Evolutionary conservation across 352 stramenopile species (phyloP).

Genomic region (Globisporangium emineosum): DNA sequence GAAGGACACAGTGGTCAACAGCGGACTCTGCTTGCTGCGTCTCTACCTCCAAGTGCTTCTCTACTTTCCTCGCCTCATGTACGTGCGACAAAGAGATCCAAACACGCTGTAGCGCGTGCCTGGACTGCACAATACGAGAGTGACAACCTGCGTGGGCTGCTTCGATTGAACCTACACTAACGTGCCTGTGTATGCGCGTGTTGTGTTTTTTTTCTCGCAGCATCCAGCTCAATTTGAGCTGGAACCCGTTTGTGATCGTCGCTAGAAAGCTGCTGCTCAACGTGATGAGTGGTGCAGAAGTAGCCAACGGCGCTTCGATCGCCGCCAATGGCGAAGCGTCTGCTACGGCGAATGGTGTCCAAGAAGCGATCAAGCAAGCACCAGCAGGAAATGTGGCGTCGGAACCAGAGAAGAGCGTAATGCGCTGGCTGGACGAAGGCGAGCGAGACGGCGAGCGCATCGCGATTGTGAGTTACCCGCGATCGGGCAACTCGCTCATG

Average conservation of each 20-base stretch:
- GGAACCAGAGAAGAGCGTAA: conserved; percentile 8
- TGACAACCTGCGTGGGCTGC: background rate
- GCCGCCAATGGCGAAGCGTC: background rate
- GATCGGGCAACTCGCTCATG: conserved; percentile 97
- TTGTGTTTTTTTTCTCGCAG: conserved; percentile 4
- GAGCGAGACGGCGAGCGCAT: conserved; percentile 72
- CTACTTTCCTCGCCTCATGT: conserved; percentile 69
- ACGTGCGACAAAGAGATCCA: conserved; percentile 16
- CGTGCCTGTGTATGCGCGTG: background rate
- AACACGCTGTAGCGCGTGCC: background rate
- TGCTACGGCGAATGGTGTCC: background rate
- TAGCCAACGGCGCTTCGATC: background rate
- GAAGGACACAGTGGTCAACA: conserved; percentile 26
- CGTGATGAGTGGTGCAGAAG: conserved; percentile 18
- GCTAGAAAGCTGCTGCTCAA: conserved; percentile 32
- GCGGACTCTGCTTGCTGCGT: conserved; percentile 48
- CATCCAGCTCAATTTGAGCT: conserved; percentile 61
- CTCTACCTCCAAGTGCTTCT: conserved; percentile 61
- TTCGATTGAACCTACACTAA: background rate
- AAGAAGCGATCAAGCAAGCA: background rate
- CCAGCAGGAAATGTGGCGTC: background rate
- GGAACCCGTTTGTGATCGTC: conserved; percentile 66
- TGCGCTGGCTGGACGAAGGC: conserved; percentile 68
- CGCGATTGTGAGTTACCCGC: conserved; percentile 95
- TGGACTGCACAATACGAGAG: background rate